A percentile compares a stretch with the other conserved stretches of the same genome.
phyloP scores from a whole-genome alignment of 2,329 filamentous ascomycete genomes.

The Periglandula ipomoeae region DNA sequence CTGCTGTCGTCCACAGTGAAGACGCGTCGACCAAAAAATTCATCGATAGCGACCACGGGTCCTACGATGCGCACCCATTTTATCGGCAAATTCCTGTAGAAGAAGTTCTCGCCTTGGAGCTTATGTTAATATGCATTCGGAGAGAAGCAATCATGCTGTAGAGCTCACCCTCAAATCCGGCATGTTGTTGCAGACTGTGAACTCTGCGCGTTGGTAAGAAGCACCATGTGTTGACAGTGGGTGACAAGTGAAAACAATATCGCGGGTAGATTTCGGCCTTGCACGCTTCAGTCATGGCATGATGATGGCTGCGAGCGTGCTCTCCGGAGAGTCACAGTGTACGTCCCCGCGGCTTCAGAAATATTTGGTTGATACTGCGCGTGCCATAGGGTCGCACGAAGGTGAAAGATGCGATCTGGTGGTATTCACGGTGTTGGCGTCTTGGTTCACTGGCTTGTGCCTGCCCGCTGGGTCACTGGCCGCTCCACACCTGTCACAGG shows the following conservation, averaged over 20 bases:
- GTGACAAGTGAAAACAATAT: slow-evolving; percentile 55
- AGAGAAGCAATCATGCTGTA: not conserved
- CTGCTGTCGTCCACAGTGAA: slow-evolving; percentile 59
- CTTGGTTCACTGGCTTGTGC: not conserved
- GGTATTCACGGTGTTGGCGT: not conserved
- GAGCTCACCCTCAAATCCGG: slow-evolving; percentile 43
- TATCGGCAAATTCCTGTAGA: slow-evolving; percentile 66
- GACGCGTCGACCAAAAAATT: slow-evolving; percentile 35
- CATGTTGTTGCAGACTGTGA: slow-evolving; percentile 33
- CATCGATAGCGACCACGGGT: slow-evolving; percentile 54
- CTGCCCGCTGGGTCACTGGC: no score
- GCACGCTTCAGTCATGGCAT: slow-evolving; percentile 41
- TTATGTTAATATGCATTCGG: not conserved
- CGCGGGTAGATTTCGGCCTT: slow-evolving; percentile 42
- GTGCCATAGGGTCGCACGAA: not conserved
- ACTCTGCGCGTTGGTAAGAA: slow-evolving; percentile 45
- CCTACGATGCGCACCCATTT: slow-evolving; percentile 66
- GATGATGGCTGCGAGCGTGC: slow-evolving; percentile 13
- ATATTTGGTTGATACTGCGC: not conserved
- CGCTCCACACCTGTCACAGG: no score
- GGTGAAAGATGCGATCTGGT: not conserved
- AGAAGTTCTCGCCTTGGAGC: slow-evolving; percentile 40
- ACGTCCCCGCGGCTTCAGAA: not conserved
- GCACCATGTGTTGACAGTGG: slow-evolving; percentile 52
- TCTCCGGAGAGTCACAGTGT: not conserved